Percentiles rank a stretch among this genome's conserved stretches.
These are phyloP conservation scores for Tolypocladium paradoxum DNA, from an alignment of 2,329 filamentous ascomycete species.

Conservation along the genomic window DNA sequence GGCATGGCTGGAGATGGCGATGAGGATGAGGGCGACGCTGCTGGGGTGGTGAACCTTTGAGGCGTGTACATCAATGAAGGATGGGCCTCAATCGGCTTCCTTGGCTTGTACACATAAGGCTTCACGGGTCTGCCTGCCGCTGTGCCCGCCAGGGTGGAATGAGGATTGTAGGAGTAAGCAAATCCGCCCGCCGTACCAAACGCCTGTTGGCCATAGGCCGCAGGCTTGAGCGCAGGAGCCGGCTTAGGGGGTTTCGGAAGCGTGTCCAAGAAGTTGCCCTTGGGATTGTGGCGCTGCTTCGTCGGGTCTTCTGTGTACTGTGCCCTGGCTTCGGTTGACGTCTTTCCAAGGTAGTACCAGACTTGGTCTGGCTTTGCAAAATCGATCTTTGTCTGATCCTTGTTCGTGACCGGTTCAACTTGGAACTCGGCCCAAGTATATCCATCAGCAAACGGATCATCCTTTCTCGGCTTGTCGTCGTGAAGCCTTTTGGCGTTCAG, in stretches of 20 bases:
- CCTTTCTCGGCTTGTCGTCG: slow-evolving; percentile 52
- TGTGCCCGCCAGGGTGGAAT: not conserved
- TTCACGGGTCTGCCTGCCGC: slow-evolving; percentile 24
- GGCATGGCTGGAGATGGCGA: slow-evolving; percentile 5
- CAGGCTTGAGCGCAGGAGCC: slow-evolving; percentile 14
- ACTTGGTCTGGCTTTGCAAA: slow-evolving; percentile 62
- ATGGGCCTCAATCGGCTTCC: slow-evolving; percentile 20
- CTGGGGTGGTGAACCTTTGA: slow-evolving; percentile 13
- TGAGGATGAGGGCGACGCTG: slow-evolving; percentile 2
- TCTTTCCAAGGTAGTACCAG: slow-evolving; percentile 80
- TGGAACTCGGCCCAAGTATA: slow-evolving; percentile 75
- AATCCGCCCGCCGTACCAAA: slow-evolving; percentile 7
- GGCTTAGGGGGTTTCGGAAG: slow-evolving; percentile 43
- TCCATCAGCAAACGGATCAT: slow-evolving; percentile 56
- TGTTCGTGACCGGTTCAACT: slow-evolving; percentile 45
- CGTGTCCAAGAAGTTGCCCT: slow-evolving; percentile 63
- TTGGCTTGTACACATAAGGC: slow-evolving; percentile 44
- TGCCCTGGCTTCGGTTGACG: slow-evolving; percentile 80
- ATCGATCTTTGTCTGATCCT: slow-evolving; percentile 58
- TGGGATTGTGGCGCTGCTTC: slow-evolving; percentile 50
- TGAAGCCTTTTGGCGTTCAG: slow-evolving; percentile 55
- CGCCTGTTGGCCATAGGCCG: slow-evolving; percentile 6
- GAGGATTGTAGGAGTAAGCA: slow-evolving; percentile 4
- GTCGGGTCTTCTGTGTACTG: slow-evolving; percentile 76
- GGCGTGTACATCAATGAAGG: slow-evolving; percentile 12